Evolutionary conservation across 2,329 filamentous ascomycete species (phyloP).

Genomic region (Bipolaris cookei): DNA sequence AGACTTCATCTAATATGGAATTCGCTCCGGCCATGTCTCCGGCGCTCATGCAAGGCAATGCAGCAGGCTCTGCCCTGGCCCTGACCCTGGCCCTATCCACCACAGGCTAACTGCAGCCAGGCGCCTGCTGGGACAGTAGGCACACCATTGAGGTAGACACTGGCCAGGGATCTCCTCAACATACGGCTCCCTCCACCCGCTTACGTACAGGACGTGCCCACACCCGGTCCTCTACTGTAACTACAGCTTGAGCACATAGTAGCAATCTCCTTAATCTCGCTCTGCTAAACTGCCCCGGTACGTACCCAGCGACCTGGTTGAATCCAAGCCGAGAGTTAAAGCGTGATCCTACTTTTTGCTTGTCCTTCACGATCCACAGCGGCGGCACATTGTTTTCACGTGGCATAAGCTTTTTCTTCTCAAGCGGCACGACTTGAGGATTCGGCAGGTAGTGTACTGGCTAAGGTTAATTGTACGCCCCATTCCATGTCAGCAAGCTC

Average conservation of each 20-base stretch:
- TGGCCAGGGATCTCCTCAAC: neutral
- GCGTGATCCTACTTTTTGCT: neutral
- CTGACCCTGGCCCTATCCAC: constrained; percentile 8
- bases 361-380: constrained; percentile 1
- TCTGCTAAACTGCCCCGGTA: constrained; percentile 16
- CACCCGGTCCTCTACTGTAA: neutral
- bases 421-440: constrained; percentile 16
- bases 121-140: constrained; percentile 31
- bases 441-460: constrained; percentile 34
- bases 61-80: constrained; percentile 27
- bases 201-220: neutral
- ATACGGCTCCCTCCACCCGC: neutral
- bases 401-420: constrained; percentile 24
- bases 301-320: constrained; percentile 21
- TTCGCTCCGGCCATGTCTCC: constrained; percentile 25
- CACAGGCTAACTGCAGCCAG: constrained; percentile 25
- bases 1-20: constrained; percentile 33
- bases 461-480: constrained; percentile 17
- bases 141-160: constrained; percentile 3
- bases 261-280: neutral
- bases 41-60: constrained; percentile 23
- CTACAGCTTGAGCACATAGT: neutral
- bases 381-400: constrained; percentile 31
- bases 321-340: constrained; percentile 6
- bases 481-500: constrained; percentile 23